Base-by-base conservation (phyloP, 1,284 basidiomycete genomes). In the Moniliophthora roreri region DNA sequence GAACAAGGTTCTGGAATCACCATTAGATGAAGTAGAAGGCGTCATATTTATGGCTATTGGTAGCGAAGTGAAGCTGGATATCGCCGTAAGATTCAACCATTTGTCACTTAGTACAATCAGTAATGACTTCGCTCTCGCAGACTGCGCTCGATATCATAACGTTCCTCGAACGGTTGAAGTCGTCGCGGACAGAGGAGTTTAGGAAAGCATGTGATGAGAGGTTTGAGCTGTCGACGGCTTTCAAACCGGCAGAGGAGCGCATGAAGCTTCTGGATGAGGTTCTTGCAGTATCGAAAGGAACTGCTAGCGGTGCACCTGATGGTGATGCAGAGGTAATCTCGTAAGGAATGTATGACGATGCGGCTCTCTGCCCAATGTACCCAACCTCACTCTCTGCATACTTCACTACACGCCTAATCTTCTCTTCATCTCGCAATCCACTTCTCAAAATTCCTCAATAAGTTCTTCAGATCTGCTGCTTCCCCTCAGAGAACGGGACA, bases 191-290 rank as follows among this genome's bases (percentile, higher is more conserved):
- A 18, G 50, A 54, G 20, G 56, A 57, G 47, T 89, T 88, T 72
- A 72, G 80, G 16, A 60, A 66, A 41, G 72, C 70, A 2, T 84
- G 82, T 53, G 75, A 80, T 48, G 58, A 53, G 10, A 77, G 67
- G 54, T 91, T 89, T 66, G 69, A 71, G 45, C 66, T 84, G 20
- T 84, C 89, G 18, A 88, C 85, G 5, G 67, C 82, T 21, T 90
- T 89, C 74, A 85, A 81, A 67, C 63, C 74, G 1, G 58, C 65
- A 2, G 73, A 72, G 35, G 83, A 87, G 60, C 70, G 44, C 8
- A n/a, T 80, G 35, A 70, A 40, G 44, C 24, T 46, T 11, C 24
- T 16, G 11, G 44, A 32, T 15, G 44, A 46, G 24, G 24, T 46
- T 16, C 28, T 46, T 18, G 24, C 40, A n/a, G 18, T 20, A 41